phyloP scores from a whole-genome alignment of 805 yeast species.

The Priceomyces fermenticarens region DNA sequence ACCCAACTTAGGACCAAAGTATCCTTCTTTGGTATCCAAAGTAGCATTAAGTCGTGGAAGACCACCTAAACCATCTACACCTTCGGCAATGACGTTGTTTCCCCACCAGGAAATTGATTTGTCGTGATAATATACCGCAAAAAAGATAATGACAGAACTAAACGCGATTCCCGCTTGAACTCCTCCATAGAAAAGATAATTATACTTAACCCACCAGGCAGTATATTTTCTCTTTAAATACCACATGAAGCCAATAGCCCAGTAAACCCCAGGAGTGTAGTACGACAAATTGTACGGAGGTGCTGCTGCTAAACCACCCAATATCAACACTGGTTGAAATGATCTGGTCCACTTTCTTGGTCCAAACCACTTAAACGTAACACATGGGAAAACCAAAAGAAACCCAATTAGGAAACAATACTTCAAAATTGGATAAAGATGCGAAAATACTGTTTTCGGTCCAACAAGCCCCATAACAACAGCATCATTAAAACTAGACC shows the following conservation, averaged over 20 bases:
- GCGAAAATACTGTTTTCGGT: conserved; percentile 29
- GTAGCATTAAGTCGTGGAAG: conserved; percentile 15
- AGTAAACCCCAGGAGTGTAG: conserved; percentile 56
- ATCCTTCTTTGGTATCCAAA: conserved; percentile 24
- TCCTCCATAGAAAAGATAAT: conserved; percentile 44
- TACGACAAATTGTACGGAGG: conserved; percentile 64
- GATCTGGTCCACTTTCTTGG: conserved; percentile 42
- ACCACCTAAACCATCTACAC: conserved; percentile 5
- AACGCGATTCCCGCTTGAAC: conserved; percentile 44
- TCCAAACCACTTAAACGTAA: conserved; percentile 31
- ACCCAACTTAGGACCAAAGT: conserved; percentile 31
- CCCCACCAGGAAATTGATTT: conserved; percentile 61
- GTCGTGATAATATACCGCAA: conserved; percentile 16
- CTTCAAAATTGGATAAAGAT: conserved; percentile 42
- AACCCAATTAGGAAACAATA: conserved; percentile 55
- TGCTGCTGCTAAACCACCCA: conserved; percentile 44
- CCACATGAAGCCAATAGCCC: conserved; percentile 35
- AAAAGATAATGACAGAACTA: conserved; percentile 36
- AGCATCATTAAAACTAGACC: conserved; percentile 40
- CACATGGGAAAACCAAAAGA: conserved; percentile 22
- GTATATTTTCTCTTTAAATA: conserved; percentile 38
- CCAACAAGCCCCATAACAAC: conserved; percentile 43
- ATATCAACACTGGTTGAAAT: conserved; percentile 26
- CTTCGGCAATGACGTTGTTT: conserved; percentile 32
- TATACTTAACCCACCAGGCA: conserved; percentile 45